Percentiles rank a stretch among this genome's conserved stretches.
phyloP scores from a whole-genome alignment of 345 rosid species.

The Mallotus nudiflorus region DNA sequence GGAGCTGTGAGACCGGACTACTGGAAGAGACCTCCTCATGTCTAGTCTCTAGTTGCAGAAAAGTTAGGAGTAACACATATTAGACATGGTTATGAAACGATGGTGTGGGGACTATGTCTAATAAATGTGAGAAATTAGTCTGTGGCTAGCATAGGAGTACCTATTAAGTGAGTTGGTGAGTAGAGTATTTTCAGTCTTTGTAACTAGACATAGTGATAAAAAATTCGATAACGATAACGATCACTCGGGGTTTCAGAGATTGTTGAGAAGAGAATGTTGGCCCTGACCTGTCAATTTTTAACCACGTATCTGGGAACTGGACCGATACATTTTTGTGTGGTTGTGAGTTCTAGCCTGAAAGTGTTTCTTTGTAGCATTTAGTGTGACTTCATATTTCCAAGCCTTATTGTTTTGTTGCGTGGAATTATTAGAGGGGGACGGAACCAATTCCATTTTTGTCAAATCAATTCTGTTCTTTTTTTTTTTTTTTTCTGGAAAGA shows the following conservation, averaged over 20 bases:
- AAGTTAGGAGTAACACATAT: not conserved
- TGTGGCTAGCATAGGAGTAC: constrained; percentile 45
- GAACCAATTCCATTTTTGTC: not conserved
- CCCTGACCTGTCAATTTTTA: constrained; percentile 12
- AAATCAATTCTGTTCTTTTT: not conserved
- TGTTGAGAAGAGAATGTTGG: constrained; percentile 11
- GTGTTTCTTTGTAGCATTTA: not conserved
- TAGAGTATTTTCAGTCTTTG: not conserved
- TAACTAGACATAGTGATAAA: not conserved
- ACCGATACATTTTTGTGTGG: constrained; percentile 12
- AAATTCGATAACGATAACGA: constrained; percentile 6
- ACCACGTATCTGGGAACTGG: constrained; percentile 12
- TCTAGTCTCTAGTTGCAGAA: not conserved
- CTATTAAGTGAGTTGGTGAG: constrained; percentile 19
- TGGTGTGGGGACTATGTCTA: constrained; percentile 23
- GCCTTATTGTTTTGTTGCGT: not conserved
- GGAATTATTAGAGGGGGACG: not conserved
- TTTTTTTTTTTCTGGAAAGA: not conserved
- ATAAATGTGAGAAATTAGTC: constrained; percentile 48
- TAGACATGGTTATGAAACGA: not conserved
- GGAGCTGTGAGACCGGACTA: constrained; percentile 29
- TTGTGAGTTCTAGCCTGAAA: not conserved
- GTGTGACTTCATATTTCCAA: not conserved
- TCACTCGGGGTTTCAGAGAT: not conserved
- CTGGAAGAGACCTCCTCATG: constrained; percentile 35